These are phyloP conservation scores for Mrakia blollopis DNA, from an alignment of 768 basidiomycete genomes.

Conservation along the genomic window DNA sequence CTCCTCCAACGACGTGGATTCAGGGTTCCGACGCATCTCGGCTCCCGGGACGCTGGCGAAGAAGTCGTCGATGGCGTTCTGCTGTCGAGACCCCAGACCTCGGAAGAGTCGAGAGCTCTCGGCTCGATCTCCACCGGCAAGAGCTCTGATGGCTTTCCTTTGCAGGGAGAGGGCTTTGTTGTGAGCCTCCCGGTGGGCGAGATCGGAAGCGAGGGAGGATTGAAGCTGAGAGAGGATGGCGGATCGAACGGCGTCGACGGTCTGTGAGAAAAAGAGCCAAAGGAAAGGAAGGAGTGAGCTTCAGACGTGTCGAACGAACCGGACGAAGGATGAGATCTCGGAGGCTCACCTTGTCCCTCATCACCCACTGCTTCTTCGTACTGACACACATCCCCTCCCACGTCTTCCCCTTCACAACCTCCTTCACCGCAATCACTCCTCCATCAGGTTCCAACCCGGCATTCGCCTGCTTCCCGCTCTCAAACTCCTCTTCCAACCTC, in stretches of 20 bases:
- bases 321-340: background rate
- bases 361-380: constrained; percentile 16
- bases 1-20: background rate
- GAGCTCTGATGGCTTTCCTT: background rate
- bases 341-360: constrained; percentile 9
- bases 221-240: constrained; percentile 16
- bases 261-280: background rate
- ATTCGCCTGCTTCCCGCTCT: background rate
- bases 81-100: background rate
- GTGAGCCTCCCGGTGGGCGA: background rate
- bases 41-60: background rate
- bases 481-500: constrained; percentile 1
- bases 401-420: background rate
- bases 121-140: background rate
- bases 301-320: background rate
- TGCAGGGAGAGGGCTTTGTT: background rate
- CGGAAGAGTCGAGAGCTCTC: background rate
- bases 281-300: background rate
- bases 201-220: constrained; percentile 1
- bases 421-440: background rate
- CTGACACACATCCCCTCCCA: constrained; percentile 18
- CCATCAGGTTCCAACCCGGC: background rate
- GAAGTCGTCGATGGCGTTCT: constrained; percentile 6
- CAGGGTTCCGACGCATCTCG: background rate
- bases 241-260: constrained; percentile 18